A percentile compares a stretch with the other conserved stretches of the same genome.
phyloP scores from a whole-genome alignment of 805 yeast species.

The Kodamaea hsintzibuensis region DNA sequence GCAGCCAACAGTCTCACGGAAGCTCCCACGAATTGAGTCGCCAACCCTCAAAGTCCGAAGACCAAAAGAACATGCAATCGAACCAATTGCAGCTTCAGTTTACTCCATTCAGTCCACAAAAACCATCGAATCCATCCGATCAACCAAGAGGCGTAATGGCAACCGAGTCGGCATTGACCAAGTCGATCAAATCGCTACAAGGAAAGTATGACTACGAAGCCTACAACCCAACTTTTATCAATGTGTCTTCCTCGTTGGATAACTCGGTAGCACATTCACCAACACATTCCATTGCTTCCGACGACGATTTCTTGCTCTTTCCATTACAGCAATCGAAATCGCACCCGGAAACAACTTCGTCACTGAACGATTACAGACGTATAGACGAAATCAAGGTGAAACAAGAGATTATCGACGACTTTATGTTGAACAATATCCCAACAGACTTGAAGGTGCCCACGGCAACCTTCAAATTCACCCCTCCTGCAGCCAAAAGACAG shows the following conservation, averaged over 20 bases:
- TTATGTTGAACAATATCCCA: constrained; percentile 38
- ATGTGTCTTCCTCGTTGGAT: neutral
- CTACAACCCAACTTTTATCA: neutral
- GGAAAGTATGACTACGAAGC: constrained; percentile 1
- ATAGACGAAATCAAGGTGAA: constrained; percentile 28
- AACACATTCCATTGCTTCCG: constrained; percentile 25
- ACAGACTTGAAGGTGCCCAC: constrained; percentile 16
- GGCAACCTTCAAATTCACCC: constrained; percentile 5
- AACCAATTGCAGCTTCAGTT: neutral
- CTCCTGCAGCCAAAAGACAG: neutral
- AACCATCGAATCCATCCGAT: constrained; percentile 5
- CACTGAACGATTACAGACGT: constrained; percentile 6
- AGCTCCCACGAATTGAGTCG: neutral
- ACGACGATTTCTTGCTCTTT: constrained; percentile 12
- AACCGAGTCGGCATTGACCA: neutral
- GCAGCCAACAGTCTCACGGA: neutral
- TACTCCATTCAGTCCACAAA: constrained; percentile 3
- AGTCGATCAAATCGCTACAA: neutral
- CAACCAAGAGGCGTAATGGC: neutral
- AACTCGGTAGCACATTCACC: constrained; percentile 24
- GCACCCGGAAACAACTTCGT: constrained; percentile 13
- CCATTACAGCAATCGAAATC: constrained; percentile 16
- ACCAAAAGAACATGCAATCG: neutral
- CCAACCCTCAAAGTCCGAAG: neutral
- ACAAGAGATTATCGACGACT: constrained; percentile 43